Conservation (phyloP, 2,329 filamentous ascomycete genomes). For the Tolypocladium nubicola region DNA sequence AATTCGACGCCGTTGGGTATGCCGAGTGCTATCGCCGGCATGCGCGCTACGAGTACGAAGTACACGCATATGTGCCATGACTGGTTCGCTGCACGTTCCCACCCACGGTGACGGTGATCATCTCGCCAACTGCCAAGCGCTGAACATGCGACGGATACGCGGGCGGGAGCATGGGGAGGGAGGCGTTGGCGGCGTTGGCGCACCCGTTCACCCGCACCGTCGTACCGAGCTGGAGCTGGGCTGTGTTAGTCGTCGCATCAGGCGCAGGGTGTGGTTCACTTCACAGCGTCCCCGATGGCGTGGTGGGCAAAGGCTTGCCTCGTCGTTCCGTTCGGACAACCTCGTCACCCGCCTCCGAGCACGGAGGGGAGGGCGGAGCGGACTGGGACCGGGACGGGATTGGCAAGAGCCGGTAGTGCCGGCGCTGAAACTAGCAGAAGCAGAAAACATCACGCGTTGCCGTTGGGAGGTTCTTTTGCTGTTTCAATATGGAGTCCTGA, state of each 20-base stretch:
- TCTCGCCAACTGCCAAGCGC: neutral
- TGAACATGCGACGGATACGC: neutral
- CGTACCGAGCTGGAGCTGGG: neutral
- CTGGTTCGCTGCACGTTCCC: neutral
- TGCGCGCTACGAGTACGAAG: neutral
- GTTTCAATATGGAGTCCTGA: neutral
- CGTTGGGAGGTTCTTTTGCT: neutral
- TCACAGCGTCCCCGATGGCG: neutral
- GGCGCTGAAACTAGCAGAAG: neutral
- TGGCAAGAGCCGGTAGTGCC: neutral
- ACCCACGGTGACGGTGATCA: neutral
- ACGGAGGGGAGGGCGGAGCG: neutral
- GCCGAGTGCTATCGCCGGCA: neutral
- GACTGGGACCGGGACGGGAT: neutral
- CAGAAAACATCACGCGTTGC: neutral
- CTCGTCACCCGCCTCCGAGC: neutral
- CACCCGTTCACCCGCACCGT: neutral
- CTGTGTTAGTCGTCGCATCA: neutral
- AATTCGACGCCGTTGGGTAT: neutral
- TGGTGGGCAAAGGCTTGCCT: neutral
- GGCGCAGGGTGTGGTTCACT: neutral
- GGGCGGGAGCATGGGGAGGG: neutral
- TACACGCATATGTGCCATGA: neutral
- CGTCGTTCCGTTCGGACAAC: neutral
- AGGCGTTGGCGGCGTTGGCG: neutral